Base-by-base conservation (phyloP, 2,329 filamentous ascomycete species). In the Lasiodiplodia sp. region DNA sequence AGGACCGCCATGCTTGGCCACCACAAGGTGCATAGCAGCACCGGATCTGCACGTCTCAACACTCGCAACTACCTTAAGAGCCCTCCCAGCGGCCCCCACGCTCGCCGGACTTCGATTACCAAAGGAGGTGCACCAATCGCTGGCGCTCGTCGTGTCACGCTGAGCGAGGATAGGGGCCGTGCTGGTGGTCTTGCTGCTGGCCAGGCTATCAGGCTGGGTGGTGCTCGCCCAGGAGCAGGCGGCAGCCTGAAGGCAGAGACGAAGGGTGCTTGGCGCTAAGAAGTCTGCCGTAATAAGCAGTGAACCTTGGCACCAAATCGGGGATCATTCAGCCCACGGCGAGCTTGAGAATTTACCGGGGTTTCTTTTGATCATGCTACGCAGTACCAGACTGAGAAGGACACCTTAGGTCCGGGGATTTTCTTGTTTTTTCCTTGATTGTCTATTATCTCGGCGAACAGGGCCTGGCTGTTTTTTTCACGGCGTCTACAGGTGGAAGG, bases 11-110 rank as follows among this genome's bases (percentile, higher is more conserved):
- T 87, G 85, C 66, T 86, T 88, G 16, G 86, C 87, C 1, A 85
- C 52, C 64, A 66, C 38, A 47, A 56, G 25, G 52, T 56, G 12
- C 64, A 82, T 65, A 86, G 88, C 72, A 87, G 86, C 69, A 80
- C 82, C 8, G 83, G 90, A 77, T 91, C 91, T 77, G 90, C 88
- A 0, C 87, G 89, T 28, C 85, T 86, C 67, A 89, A 91, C 70
- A 89, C 90, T 31, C 83, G 90, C 53, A 84, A 90, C 16, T 91
- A 92, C 87, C 87, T 89, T 49, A 88, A 86, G 75, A 86, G 83
- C 83, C 60, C 85, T 87, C 21, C 83, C 81, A 73, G 86, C 85
- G 69, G 80, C 80, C 49, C 88, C 91, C 49, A 88, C 91, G 16
- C 79, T 91, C 62, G 89, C 87, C 72, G 90, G 90, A 34, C 83